Conservation (phyloP, 352 stramenopile genomes). For the Pilasporangium apinafurcum region DNA sequence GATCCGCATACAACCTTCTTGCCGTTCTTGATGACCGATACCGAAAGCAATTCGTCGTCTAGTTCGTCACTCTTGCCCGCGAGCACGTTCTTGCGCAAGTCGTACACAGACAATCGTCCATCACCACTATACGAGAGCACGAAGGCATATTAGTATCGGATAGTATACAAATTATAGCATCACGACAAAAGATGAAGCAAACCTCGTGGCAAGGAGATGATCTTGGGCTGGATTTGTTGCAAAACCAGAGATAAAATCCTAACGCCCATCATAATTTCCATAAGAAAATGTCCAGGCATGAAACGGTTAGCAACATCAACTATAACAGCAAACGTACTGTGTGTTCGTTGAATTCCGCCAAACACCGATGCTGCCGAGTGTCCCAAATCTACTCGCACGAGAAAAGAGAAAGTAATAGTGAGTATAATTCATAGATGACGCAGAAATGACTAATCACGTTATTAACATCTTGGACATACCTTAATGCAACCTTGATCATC, state of each 20-base stretch:
- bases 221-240: constrained; percentile 73
- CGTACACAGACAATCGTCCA: constrained; percentile 88
- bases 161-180: neutral
- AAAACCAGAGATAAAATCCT: constrained; percentile 94
- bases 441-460: too few species aligned
- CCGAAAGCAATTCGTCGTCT: constrained; percentile 72
- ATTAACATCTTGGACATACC: constrained; percentile 2
- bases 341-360: constrained; percentile 91
- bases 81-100: constrained; percentile 83
- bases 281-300: too few species aligned
- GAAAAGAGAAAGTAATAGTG: constrained; percentile 3
- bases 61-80: constrained; percentile 80
- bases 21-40: constrained; percentile 83
- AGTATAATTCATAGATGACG: too few species aligned
- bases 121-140: constrained; percentile 55
- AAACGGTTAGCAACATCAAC: too few species aligned
- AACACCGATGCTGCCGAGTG: constrained; percentile 71
- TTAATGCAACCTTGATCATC: constrained; percentile 83
- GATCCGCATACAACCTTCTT: constrained; percentile 94
- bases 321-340: constrained; percentile 30
- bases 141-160: neutral
- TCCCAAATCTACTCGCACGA: constrained; percentile 74
- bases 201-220: constrained; percentile 82
- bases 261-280: too few species aligned
- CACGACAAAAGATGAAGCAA: neutral